These are phyloP conservation scores for Populus euphratica DNA, from an alignment of 345 rosid genomes.

Conservation along the genomic window DNA sequence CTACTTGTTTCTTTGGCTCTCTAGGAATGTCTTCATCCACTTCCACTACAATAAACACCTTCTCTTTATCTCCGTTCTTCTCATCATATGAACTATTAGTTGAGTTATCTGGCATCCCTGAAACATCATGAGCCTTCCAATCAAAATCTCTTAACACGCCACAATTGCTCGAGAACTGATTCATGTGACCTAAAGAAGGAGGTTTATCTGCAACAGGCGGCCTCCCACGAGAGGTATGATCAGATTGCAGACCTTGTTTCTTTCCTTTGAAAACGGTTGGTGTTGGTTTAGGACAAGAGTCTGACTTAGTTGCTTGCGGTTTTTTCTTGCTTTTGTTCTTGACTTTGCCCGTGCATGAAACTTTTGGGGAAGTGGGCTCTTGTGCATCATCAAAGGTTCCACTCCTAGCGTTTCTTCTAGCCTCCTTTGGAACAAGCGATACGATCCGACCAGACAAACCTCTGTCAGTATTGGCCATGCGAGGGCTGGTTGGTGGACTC, in stretches of 20 bases:
- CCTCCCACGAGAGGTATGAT: background rate
- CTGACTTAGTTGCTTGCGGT: background rate
- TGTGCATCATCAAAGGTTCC: conserved; percentile 34
- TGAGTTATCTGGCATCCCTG: background rate
- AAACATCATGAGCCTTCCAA: conserved; percentile 13
- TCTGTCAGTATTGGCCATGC: background rate
- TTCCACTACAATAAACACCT: background rate
- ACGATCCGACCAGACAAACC: conserved; percentile 1
- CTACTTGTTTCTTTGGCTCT: conserved; percentile 22
- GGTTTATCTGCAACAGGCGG: background rate
- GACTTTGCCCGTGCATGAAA: conserved; percentile 43
- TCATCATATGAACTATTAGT: background rate
- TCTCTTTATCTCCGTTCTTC: background rate
- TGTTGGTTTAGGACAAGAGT: background rate
- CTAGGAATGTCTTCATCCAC: background rate
- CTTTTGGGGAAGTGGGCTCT: conserved; percentile 40
- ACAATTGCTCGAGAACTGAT: conserved; percentile 25
- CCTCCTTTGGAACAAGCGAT: conserved; percentile 34
- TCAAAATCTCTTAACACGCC: conserved; percentile 25
- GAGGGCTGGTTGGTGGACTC: conserved; percentile 35
- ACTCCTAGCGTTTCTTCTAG: conserved; percentile 24
- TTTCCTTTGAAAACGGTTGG: background rate
- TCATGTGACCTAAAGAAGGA: conserved; percentile 20
- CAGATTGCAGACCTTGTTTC: background rate
- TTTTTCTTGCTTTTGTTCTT: conserved; percentile 24